Conservation (phyloP, 148 eudicot genomes). For the Camellia japonica region DNA sequence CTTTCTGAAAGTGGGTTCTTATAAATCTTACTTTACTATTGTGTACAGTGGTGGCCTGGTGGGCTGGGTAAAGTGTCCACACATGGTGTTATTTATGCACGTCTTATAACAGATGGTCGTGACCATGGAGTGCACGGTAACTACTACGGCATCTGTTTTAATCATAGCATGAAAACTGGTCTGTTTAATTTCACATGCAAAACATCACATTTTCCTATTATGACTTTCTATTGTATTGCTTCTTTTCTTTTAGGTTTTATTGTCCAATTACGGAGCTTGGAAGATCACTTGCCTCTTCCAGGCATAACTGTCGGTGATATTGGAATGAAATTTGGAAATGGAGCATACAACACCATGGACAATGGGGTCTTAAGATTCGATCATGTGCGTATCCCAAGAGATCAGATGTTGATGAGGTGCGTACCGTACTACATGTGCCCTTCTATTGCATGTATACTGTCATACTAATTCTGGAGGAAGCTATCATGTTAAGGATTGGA, state of each 20-base stretch:
- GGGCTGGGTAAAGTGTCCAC: slow-evolving; percentile 92
- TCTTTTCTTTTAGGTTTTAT: slow-evolving; percentile 60
- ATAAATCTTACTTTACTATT: slow-evolving; percentile 4
- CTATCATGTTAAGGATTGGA: background rate
- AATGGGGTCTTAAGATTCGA: slow-evolving; percentile 85
- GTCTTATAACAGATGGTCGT: slow-evolving; percentile 66
- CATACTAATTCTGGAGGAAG: background rate
- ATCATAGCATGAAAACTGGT: background rate
- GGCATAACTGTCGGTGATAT: slow-evolving; percentile 94
- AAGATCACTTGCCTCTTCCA: slow-evolving; percentile 85
- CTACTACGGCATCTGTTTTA: background rate
- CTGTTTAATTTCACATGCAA: background rate
- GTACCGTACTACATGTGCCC: slow-evolving; percentile 5
- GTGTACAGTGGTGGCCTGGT: slow-evolving; percentile 98
- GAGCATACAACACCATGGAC: slow-evolving; percentile 96
- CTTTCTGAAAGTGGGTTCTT: slow-evolving; percentile 3
- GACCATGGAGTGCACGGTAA: slow-evolving; percentile 92
- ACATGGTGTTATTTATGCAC: slow-evolving; percentile 85
- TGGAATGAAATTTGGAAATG: slow-evolving; percentile 97
- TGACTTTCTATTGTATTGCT: background rate
- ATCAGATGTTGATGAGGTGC: slow-evolving; percentile 96
- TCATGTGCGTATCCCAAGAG: slow-evolving; percentile 90
- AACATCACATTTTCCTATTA: slow-evolving; percentile 2
- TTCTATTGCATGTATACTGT: background rate
- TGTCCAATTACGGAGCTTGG: slow-evolving; percentile 90